Evolutionary conservation across 2,329 filamentous ascomycete species (phyloP), one percentile per base, ranked within the genome.

Genomic region (Orbilia ellipsospora): DNA sequence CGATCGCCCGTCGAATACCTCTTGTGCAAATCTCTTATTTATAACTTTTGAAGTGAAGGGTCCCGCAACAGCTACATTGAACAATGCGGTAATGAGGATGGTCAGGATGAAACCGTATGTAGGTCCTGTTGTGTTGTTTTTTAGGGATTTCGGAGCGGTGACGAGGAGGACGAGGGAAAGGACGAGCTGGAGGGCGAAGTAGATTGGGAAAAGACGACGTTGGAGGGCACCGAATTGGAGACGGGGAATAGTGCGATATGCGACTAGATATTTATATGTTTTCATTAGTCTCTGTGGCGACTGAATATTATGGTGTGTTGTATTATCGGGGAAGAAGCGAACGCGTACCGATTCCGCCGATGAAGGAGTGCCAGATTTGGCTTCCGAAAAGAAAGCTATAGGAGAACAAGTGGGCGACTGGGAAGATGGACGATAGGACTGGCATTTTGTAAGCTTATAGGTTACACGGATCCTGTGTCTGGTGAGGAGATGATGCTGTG

Each of bases 381-480:
- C 90, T 90, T 78, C 95, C 95, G 13, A 98, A 85, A 59, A 98
- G 87, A 18, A 92, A 93, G 78, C 93, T 93, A 83, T 96, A 97
- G 81, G 79, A 55, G 12, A 70, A 57, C 20, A 60, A 42, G 68
- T 80, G 79, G 18, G 66, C 72, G n/a, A 75, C 48, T 12, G 74
- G 60, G 40, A 74, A 55, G 51, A 79, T 57, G 15, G 78, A 73
- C 45, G 78, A 78, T 42, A 77, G 64, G n/a, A 74, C 44, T 28
- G 78, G 69, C 78, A 79, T 79, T 4, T 62, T 69, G 55, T 4
- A n/a, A 36, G 36, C 6, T 28, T 13, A n/a, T n/a, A 23, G 23
- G 48, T 36, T 55, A 36, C 23, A 15, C 20, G 12, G 26, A 55
- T 40, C 26, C 52, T 28, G 18, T 40, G 15, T 44, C 6, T 23